These are phyloP conservation scores for Sugiyamaella novakii DNA, from an alignment of 1,139 yeast species.

Conservation along the genomic window DNA sequence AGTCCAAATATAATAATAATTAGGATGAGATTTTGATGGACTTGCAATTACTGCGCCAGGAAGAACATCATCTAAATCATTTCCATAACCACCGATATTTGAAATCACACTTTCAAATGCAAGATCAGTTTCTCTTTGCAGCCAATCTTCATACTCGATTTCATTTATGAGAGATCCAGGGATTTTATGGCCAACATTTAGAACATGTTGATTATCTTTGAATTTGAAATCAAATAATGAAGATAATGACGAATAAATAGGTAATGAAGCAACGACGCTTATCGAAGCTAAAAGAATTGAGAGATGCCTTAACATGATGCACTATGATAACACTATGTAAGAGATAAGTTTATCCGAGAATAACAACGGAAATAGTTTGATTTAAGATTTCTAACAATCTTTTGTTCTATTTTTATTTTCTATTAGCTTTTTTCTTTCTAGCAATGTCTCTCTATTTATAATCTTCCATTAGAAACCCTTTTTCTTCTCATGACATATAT, in stretches of 20 bases:
- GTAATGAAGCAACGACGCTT: conserved; percentile 1
- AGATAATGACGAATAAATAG: not conserved
- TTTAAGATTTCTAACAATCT: too few species aligned
- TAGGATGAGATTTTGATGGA: conserved; percentile 67
- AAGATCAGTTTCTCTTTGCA: conserved; percentile 50
- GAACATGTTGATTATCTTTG: not conserved
- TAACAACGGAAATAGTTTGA: too few species aligned
- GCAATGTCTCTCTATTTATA: too few species aligned
- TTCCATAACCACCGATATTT: conserved; percentile 61
- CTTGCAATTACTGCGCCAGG: conserved; percentile 83
- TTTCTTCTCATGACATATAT: not conserved
- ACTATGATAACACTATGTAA: too few species aligned
- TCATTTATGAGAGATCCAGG: conserved; percentile 32
- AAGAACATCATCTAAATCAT: conserved; percentile 47
- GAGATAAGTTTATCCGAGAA: too few species aligned
- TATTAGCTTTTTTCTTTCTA: too few species aligned
- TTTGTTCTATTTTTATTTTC: too few species aligned
- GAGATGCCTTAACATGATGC: conserved; percentile 1
- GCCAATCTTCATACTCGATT: conserved; percentile 60
- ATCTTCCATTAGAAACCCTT: not conserved
- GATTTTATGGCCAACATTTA: not conserved
- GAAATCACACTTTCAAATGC: conserved; percentile 58
- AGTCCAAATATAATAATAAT: conserved; percentile 79
- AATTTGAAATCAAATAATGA: not conserved
- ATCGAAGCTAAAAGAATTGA: not conserved